Evolutionary conservation across 768 basidiomycete species (phyloP).

Genomic region (Leccinum barrowsii): DNA sequence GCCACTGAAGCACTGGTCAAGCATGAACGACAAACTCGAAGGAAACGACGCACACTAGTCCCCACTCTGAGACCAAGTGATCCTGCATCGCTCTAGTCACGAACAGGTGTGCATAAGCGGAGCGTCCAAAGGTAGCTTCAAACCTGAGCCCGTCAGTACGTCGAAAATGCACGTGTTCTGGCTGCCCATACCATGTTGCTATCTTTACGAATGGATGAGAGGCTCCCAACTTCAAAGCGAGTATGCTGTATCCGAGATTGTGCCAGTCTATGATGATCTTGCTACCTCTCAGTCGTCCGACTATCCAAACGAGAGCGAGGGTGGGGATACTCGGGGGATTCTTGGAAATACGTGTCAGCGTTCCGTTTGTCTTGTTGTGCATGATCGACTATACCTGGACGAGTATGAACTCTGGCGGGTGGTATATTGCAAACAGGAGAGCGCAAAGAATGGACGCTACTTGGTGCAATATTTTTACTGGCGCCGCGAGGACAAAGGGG

Average conservation of each 20-base stretch:
- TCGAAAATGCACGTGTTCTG: not conserved
- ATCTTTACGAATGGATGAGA: slow-evolving; percentile 67
- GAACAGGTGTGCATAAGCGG: slow-evolving; percentile 87
- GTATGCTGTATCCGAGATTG: slow-evolving; percentile 92
- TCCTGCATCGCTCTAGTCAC: slow-evolving; percentile 88
- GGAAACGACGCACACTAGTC: slow-evolving; percentile 57
- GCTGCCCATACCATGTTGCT: slow-evolving; percentile 59
- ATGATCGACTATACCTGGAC: slow-evolving; percentile 70
- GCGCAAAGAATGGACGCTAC: slow-evolving; percentile 56
- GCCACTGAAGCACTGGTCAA: slow-evolving; percentile 51
- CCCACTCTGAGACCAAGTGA: slow-evolving; percentile 66
- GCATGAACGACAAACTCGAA: not conserved
- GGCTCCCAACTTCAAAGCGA: slow-evolving; percentile 75
- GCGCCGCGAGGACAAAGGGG: slow-evolving; percentile 72
- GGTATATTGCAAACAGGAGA: slow-evolving; percentile 55
- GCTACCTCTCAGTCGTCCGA: slow-evolving; percentile 61
- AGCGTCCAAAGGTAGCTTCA: slow-evolving; percentile 73
- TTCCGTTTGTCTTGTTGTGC: not conserved
- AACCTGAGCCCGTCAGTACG: slow-evolving; percentile 51
- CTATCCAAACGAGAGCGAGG: slow-evolving; percentile 78
- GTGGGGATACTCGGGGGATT: slow-evolving; percentile 98
- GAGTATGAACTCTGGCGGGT: slow-evolving; percentile 80
- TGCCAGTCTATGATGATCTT: slow-evolving; percentile 99
- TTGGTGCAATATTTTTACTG: slow-evolving; percentile 77
- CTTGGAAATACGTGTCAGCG: slow-evolving; percentile 38